Percentiles rank a stretch among this genome's conserved stretches.
Conservation (phyloP, 441 rosid genomes). For the Theobroma grandiflorum region DNA sequence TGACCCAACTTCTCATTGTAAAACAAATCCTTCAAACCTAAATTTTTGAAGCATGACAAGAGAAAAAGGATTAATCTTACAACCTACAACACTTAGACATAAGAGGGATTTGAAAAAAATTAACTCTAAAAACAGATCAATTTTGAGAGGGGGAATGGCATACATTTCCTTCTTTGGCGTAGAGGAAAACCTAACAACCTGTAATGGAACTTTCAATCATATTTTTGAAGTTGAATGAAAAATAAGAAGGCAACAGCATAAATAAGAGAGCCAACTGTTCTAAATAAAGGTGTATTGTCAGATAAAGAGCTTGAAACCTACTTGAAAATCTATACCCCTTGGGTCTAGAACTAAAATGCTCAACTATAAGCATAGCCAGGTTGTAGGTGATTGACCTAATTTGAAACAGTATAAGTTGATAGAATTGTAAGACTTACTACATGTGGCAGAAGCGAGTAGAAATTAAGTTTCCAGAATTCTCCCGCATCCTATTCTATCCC, state of each 20-base stretch:
- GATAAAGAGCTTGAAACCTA: not conserved
- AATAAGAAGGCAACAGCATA: slow-evolving; percentile 9
- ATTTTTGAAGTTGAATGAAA: slow-evolving; percentile 5
- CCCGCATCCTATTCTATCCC: not conserved
- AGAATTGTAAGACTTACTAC: not conserved
- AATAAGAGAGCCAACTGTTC: not conserved
- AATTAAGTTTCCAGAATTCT: slow-evolving; percentile 3
- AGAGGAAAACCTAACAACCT: slow-evolving; percentile 80
- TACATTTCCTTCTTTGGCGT: slow-evolving; percentile 72
- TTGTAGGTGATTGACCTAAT: slow-evolving; percentile 4
- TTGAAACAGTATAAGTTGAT: not conserved
- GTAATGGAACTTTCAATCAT: slow-evolving; percentile 35
- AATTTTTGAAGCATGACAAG: slow-evolving; percentile 23
- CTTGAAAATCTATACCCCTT: not conserved
- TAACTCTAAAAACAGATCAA: not conserved
- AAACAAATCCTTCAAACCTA: slow-evolving; percentile 75
- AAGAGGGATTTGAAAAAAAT: slow-evolving; percentile 16
- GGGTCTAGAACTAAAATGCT: not conserved
- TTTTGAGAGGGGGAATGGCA: slow-evolving; percentile 13
- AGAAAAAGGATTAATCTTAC: slow-evolving; percentile 1
- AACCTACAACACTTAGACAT: not conserved
- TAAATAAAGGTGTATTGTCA: slow-evolving; percentile 5
- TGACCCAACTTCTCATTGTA: slow-evolving; percentile 66
- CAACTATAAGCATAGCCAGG: slow-evolving; percentile 8
- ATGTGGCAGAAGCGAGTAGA: not conserved